These are phyloP conservation scores for Phlebiopsis flavidoalba DNA, from an alignment of 768 basidiomycete species.

Conservation along the genomic window DNA sequence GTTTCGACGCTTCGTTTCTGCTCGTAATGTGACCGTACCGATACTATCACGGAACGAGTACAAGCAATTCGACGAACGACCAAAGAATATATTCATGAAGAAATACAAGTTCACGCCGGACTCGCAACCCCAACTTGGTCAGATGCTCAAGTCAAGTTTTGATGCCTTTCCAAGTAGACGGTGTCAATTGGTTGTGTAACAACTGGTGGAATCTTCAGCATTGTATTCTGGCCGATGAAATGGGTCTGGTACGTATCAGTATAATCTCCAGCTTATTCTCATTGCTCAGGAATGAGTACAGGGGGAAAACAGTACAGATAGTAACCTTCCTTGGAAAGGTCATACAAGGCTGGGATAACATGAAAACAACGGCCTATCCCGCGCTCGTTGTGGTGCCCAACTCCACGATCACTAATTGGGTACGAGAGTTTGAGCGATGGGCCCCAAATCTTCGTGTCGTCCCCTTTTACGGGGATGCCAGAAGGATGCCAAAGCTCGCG, in stretches of 20 bases:
- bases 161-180: conserved; percentile 86
- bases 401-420: conserved; percentile 93
- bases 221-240: conserved; percentile 94
- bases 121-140: conserved; percentile 62
- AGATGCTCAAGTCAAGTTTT: conserved; percentile 57
- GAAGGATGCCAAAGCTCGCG: conserved; percentile 73
- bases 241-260: conserved; percentile 68
- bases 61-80: conserved; percentile 46
- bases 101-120: conserved; percentile 41
- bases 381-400: conserved; percentile 93
- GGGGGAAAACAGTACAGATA: conserved; percentile 93
- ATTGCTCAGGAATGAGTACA: conserved; percentile 21
- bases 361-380: conserved; percentile 52
- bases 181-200: conserved; percentile 79
- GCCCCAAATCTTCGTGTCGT: conserved; percentile 73
- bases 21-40: conserved; percentile 57
- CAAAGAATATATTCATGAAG: conserved; percentile 48
- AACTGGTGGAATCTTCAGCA: conserved; percentile 87
- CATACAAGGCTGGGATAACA: conserved; percentile 32
- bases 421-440: conserved; percentile 89
- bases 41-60: conserved; percentile 38
- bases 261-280: too few relatives aligned
- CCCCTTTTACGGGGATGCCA: conserved; percentile 79
- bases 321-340: conserved; percentile 76
- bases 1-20: conserved; percentile 58